A percentile compares a stretch with the other conserved stretches of the same genome.
Conservation (phyloP, 192 early-diverging fungal species). For the Coemansia sp. region DNA sequence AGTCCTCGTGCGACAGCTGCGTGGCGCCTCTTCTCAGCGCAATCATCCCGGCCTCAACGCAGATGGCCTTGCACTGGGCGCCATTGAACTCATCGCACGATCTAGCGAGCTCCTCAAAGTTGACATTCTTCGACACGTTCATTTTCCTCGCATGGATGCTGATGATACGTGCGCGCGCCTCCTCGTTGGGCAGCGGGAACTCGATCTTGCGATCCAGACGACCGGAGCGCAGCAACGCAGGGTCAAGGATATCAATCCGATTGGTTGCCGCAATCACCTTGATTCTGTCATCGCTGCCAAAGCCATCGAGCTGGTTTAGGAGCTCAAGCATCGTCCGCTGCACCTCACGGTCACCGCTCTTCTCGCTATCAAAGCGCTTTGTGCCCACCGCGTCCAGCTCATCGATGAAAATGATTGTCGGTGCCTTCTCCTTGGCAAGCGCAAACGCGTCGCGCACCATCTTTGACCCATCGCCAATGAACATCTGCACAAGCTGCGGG, state of each 20-base stretch:
- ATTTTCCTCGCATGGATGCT: constrained; percentile 99
- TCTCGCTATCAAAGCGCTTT: constrained; percentile 98
- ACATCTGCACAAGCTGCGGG: constrained; percentile 96
- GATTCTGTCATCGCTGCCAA: constrained; percentile 91
- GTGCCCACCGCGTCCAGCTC: constrained; percentile 98
- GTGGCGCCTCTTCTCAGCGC: constrained; percentile 86
- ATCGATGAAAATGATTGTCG: constrained; percentile 99
- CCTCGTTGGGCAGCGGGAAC: constrained; percentile 90
- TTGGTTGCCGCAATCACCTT: constrained; percentile 99
- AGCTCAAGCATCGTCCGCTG: constrained; percentile 99
- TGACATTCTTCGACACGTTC: constrained; percentile 90
- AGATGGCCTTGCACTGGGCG: constrained; percentile 98
- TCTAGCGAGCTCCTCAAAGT: constrained; percentile 94
- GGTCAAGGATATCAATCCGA: constrained; percentile 89
- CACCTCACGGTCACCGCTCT: constrained; percentile 97
- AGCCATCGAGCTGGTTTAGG: constrained; percentile 96
- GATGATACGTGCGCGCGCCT: constrained; percentile 91
- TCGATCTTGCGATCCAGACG: constrained; percentile 93
- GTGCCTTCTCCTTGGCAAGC: constrained; percentile 96
- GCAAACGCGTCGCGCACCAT: constrained; percentile 97
- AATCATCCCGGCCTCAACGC: constrained; percentile 98
- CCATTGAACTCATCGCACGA: constrained; percentile 99
- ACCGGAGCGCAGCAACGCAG: constrained; percentile 84
- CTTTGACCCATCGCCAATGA: constrained; percentile 97
- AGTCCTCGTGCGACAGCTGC: constrained; percentile 94